Evolutionary conservation across 192 early-diverging fungal species (phyloP), one percentile per base, ranked within the genome.

Genomic region (Kickxella alabastrina): DNA sequence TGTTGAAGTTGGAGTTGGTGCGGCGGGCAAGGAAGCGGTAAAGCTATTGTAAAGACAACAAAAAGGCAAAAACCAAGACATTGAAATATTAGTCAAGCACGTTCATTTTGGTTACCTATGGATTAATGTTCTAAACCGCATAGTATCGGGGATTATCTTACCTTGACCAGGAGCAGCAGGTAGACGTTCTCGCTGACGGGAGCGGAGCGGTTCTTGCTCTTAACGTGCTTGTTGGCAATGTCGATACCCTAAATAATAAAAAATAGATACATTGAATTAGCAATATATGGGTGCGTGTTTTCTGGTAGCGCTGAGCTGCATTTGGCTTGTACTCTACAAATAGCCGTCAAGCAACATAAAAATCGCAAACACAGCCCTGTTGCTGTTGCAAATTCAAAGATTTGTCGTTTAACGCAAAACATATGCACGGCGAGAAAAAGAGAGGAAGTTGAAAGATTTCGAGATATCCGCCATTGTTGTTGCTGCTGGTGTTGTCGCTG

Each of bases 1-100:
- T 92, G 92, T 99, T 99, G 84, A 99, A 99, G 79, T 82, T 80
- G 76, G 93, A 83, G 82, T 96, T 83, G 67, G 97, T 99, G 77
- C 97, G 90, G 83, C 97, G 92, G 48, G 95, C 94, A 49, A 99
- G 85, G 89, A 95, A 98, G 75, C 92, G 87, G 85, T 98, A 99
- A 58, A 99, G 85, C 93, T 74, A 74, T 83, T 64, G n/a, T n/a
- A n/a, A n/a, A n/a, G n/a, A n/a, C n/a, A n/a, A n/a, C n/a, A n/a
- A n/a, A n/a, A 37, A 47, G 36, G 13, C 14, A 12, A 7, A 18
- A 12, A 4, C 8, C 8, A 22, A 37, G 4, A 26, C 12, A n/a
- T 4, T 6, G 2, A 9, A 21, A 19, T 6, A 32, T 14, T 46
- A 31, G 12, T 23, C 18, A 6, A 15, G 14, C 14, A 15, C 15